phyloP scores from a whole-genome alignment of 2,329 filamentous ascomycete genomes.

The Seiridium unicorne region DNA sequence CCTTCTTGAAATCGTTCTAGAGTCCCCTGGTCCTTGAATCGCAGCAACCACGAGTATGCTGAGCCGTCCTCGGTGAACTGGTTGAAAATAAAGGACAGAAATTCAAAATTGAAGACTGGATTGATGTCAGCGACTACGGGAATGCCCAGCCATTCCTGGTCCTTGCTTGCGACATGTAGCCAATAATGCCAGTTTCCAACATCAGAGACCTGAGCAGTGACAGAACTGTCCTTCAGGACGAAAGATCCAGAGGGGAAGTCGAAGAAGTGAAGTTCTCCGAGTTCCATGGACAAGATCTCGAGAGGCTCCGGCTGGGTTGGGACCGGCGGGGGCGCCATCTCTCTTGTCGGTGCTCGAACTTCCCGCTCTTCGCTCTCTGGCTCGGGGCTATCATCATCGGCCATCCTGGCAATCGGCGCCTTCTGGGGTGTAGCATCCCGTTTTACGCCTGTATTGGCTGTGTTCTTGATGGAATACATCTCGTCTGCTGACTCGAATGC shows the following conservation, averaged over 20 bases:
- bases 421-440: constrained; percentile 29
- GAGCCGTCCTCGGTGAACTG: constrained; percentile 86
- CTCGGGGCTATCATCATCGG: constrained; percentile 43
- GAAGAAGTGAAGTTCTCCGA: constrained; percentile 87
- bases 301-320: constrained; percentile 67
- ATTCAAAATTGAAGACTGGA: constrained; percentile 98
- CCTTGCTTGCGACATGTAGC: constrained; percentile 77
- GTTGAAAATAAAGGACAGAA: constrained; percentile 99
- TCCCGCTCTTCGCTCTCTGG: constrained; percentile 29
- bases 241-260: constrained; percentile 88
- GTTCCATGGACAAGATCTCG: constrained; percentile 72
- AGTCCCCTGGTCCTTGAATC: constrained; percentile 80
- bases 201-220: constrained; percentile 80
- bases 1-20: constrained; percentile 90
- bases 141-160: constrained; percentile 84
- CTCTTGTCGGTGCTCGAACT: constrained; percentile 18
- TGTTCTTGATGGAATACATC: constrained; percentile 48
- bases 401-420: constrained; percentile 29
- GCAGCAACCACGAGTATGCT: constrained; percentile 91
- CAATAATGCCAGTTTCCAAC: constrained; percentile 93
- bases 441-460: constrained; percentile 47
- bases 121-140: constrained; percentile 88
- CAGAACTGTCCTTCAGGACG: constrained; percentile 70
- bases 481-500: constrained; percentile 58
- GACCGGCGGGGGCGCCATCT: constrained; percentile 44